Evolutionary conservation across 2,329 filamentous ascomycete species (phyloP), one percentile per base, ranked within the genome.

Genomic region (Fusarium pseudonygamai): DNA sequence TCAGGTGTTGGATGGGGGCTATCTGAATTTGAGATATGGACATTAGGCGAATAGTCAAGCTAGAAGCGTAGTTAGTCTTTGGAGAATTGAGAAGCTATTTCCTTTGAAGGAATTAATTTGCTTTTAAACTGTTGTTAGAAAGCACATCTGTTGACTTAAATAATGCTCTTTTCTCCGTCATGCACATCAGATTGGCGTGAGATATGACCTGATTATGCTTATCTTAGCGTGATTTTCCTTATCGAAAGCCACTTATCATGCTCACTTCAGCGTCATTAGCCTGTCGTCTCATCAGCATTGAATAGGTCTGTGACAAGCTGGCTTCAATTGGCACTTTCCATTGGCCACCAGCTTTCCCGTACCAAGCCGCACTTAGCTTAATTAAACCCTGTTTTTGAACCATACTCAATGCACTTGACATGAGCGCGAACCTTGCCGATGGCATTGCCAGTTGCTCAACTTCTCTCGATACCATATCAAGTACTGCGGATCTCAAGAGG

Each of bases 301-400:
- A 11, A 0, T 24, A n/a, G 16, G 12, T 2, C 1, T 24, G 2
- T 24, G 2, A 15, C 11, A 7, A 20, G 4, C 6, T 34, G 1
- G 18, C 6, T 3, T 11, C 2, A 24, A 14, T 16, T 30, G 7
- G 14, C 0, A 9, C 3, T 30, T 47, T n/a, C 12, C 10, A 6
- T n/a, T 3, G 22, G 20, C 14, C 20, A 4, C 10, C 3, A 12
- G 4, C 7, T 47, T 16, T 12, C 45, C 9, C 45, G 1, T 30
- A 14, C 6, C 45, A 34, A 12, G 7, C 4, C 7, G n/a, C n/a
- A n/a, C n/a, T n/a, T n/a, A 15, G 30, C 30, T 4, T 1, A 24
- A 34, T 30, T 18, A 13, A 32, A n/a, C 12, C 12, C 16, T 24
- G 24, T 34, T 15, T 50, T n/a, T n/a, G 6, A 15, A 34, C 2